phyloP scores from a whole-genome alignment of 495 filamentous ascomycete genomes.

The Xylaria flabelliformis region DNA sequence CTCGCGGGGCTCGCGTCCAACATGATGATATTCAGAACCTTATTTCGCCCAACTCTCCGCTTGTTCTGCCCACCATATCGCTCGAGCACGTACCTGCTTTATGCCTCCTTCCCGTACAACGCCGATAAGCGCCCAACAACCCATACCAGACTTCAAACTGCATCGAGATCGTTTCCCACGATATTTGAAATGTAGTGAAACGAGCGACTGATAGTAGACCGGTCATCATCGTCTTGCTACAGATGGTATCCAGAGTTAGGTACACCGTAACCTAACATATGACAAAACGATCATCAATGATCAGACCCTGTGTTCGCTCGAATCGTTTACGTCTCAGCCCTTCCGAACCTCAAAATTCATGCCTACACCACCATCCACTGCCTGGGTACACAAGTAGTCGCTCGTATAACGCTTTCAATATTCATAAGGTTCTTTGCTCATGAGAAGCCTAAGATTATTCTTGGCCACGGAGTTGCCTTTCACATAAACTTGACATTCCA shows the following conservation, averaged over 20 bases:
- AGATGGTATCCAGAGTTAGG: neutral
- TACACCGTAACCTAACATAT: neutral
- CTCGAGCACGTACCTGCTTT: neutral
- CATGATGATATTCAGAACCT: neutral
- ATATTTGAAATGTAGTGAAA: neutral
- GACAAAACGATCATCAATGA: neutral
- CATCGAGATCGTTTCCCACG: neutral
- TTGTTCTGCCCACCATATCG: neutral
- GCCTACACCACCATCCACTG: neutral
- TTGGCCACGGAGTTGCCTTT: neutral
- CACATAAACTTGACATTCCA: neutral
- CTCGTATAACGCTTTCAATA: neutral
- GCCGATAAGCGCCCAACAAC: neutral
- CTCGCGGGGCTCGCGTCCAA: constrained; percentile 3
- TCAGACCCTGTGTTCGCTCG: neutral
- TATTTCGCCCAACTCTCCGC: neutral
- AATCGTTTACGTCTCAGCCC: constrained; percentile 6
- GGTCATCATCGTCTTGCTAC: neutral
- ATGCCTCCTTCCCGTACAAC: neutral
- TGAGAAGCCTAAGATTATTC: neutral
- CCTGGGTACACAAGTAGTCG: neutral
- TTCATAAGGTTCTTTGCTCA: neutral
- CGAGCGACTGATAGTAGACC: neutral
- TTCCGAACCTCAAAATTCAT: neutral
- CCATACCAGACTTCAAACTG: neutral